Evolutionary conservation across 1,139 yeast species (phyloP).

Genomic region (Sugiyamaella sp.): DNA sequence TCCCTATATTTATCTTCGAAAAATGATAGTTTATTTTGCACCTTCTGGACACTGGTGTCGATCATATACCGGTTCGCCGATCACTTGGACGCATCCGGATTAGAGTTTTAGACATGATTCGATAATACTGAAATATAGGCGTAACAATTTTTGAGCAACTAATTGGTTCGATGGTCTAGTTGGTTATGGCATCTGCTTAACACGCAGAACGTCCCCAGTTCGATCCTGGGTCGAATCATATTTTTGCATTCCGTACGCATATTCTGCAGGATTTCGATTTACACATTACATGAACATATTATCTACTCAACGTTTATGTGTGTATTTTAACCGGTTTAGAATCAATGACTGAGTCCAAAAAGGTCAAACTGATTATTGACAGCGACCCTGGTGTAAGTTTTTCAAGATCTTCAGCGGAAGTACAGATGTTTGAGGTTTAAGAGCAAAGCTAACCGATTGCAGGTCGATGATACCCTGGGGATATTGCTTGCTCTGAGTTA

Average conservation of each 20-base stretch:
- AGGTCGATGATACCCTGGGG: slow-evolving; percentile 47
- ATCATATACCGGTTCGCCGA: no score
- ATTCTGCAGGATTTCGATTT: no score
- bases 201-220: slow-evolving; percentile 99
- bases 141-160: not conserved
- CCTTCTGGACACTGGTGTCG: no score
- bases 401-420: no score
- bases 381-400: slow-evolving; percentile 47
- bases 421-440: not conserved
- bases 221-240: slow-evolving; percentile 99
- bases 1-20: no score
- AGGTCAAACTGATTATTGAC: slow-evolving; percentile 41
- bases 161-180: slow-evolving; percentile 87
- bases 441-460: not conserved
- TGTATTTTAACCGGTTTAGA: not conserved
- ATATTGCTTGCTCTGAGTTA: slow-evolving; percentile 43
- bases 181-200: slow-evolving; percentile 99
- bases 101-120: no score
- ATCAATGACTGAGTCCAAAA: not conserved
- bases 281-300: no score
- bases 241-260: no score
- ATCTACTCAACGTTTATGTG: no score
- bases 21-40: no score
- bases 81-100: no score
- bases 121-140: no score